Evolutionary conservation across 2,329 filamentous ascomycete species (phyloP), one percentile per base, ranked within the genome.

Genomic region (Stemphylium lycopersici): DNA sequence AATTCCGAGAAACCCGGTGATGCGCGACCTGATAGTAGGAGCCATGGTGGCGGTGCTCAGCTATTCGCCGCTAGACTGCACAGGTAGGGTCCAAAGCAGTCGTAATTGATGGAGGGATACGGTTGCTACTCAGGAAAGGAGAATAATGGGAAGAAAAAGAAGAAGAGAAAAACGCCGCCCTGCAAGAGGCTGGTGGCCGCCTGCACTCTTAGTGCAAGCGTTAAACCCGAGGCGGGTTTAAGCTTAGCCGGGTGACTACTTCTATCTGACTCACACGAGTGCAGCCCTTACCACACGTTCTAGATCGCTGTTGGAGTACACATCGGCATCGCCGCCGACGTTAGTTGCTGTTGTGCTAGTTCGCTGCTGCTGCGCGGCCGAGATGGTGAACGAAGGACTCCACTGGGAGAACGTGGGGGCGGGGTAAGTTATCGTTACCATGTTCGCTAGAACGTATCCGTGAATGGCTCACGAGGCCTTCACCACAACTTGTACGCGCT

Each of bases 1-100:
- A 20, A 73, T 48, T 15, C 73, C 73, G 26, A 76, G 65, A 39
- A 73, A 74, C 12, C 46, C 38, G 24, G 68, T 45, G 33, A 71
- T 53, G 29, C 65, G 66, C 13, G 61, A 56, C 39, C 68, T 26
- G 32, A 67, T 36, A 8, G 61, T 38, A 29, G 54, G 54, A 20
- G 61, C 50, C 66, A 69, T 68, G 36, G 32, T 57, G 49, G 34
- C 37, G 18, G 34, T 38, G 24, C 4, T 20, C 8, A 32, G 37
- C n/a, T 39, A 20, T 31, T 37, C 34, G 31, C 8, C 20, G 29
- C 12, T 33, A 10, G 7, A n/a, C 13, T 16, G n/a, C 7, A 36
- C n/a, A 34, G 13, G 3, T 32, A 6, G 4, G 10, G 20, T 3
- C 32, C 42, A 39, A 32, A 20, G 15, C 16, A 36, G 13, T 29